These are phyloP conservation scores for Ascochyta viciae-villosae DNA, from an alignment of 2,329 filamentous ascomycete species.

Conservation along the genomic window DNA sequence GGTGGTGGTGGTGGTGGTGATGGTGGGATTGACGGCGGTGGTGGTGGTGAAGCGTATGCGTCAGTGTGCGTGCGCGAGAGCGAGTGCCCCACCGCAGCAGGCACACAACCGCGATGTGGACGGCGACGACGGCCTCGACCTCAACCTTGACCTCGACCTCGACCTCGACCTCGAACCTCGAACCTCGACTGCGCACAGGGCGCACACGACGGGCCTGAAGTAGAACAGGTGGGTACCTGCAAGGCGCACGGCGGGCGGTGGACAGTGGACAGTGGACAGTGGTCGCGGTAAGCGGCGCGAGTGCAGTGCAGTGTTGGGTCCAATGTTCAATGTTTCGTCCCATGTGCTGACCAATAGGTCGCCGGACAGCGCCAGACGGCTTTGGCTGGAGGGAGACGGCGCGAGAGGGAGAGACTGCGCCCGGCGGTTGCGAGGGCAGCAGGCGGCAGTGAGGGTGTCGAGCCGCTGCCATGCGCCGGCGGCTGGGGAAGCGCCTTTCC, in stretches of 20 bases:
- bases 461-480: slow-evolving; percentile 26
- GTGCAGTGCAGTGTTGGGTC: slow-evolving; percentile 28
- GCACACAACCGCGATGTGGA: slow-evolving; percentile 16
- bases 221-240: slow-evolving; percentile 26
- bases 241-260: not conserved
- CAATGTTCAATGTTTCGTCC: slow-evolving; percentile 13
- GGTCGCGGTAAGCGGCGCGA: slow-evolving; percentile 2
- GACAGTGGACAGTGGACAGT: too few species aligned
- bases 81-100: slow-evolving; percentile 19
- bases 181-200: slow-evolving; percentile 29
- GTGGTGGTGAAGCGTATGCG: slow-evolving; percentile 15
- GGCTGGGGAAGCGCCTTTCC: slow-evolving; percentile 46
- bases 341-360: slow-evolving; percentile 37
- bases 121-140: not conserved
- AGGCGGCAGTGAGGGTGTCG: slow-evolving; percentile 34
- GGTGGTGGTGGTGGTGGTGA: slow-evolving; percentile 9
- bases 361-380: slow-evolving; percentile 28
- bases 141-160: too few species aligned
- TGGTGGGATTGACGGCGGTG: not conserved
- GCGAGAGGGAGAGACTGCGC: slow-evolving; percentile 16
- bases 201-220: slow-evolving; percentile 33
- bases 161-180: too few species aligned
- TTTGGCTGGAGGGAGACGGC: slow-evolving; percentile 28
- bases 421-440: slow-evolving; percentile 32
- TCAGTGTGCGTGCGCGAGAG: slow-evolving; percentile 10